These are phyloP conservation scores for Mrakia gelida DNA, from an alignment of 768 basidiomycete species.

Conservation along the genomic window DNA sequence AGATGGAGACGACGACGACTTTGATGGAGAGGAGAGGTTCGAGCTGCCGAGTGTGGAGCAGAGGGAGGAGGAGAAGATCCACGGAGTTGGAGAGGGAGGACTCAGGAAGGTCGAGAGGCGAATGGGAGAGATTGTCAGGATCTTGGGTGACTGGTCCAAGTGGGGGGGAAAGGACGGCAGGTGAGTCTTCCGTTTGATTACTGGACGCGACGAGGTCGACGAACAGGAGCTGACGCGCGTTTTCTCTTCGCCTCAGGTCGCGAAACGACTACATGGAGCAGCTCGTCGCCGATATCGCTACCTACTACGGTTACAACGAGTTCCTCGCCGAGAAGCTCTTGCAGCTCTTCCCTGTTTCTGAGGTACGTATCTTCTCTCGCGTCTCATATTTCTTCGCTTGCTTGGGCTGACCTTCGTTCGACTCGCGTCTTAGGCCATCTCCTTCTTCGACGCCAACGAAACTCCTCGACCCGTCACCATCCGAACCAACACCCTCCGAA, in stretches of 20 bases:
- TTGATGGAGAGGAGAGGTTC: conserved; percentile 50
- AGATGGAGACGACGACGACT: conserved; percentile 39
- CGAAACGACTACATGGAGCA: conserved; percentile 87
- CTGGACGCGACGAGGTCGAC: not conserved
- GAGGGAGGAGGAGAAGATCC: conserved; percentile 64
- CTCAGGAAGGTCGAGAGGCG: conserved; percentile 42
- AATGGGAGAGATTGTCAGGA: conserved; percentile 45
- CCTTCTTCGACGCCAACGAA: conserved; percentile 98
- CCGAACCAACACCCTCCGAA: conserved; percentile 91
- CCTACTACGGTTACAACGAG: conserved; percentile 96
- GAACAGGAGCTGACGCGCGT: not conserved
- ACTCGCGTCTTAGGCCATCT: conserved; percentile 65
- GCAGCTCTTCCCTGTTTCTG: conserved; percentile 83
- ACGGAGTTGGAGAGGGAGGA: conserved; percentile 66
- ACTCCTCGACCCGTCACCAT: conserved; percentile 94
- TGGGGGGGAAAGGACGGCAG: conserved; percentile 44
- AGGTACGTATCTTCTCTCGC: conserved; percentile 53
- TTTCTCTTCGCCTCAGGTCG: conserved; percentile 53
- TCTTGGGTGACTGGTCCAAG: conserved; percentile 40
- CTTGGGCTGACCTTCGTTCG: conserved; percentile 4
- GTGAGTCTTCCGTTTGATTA: conserved; percentile 34
- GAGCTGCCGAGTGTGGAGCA: conserved; percentile 67
- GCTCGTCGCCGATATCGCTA: conserved; percentile 79
- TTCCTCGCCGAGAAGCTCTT: conserved; percentile 93
- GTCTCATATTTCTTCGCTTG: not conserved